Evolutionary conservation across 108 stramenopile species (phyloP).

Genomic region (Schizochytrium sp.): DNA sequence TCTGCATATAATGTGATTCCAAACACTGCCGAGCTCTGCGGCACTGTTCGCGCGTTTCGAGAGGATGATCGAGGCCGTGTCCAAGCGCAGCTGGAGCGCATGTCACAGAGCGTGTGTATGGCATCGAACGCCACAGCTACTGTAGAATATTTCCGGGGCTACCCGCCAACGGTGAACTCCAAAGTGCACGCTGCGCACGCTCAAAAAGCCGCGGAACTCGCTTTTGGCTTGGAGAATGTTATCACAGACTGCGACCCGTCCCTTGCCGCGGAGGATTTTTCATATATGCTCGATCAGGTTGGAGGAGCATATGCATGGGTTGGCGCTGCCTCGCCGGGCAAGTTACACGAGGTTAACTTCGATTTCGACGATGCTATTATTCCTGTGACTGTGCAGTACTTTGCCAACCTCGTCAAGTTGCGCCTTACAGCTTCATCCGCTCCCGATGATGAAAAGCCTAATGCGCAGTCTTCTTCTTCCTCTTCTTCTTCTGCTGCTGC

Average conservation of each 20-base stretch:
- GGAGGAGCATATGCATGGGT: conserved; percentile 84
- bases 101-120: conserved; percentile 76
- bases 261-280: conserved; percentile 93
- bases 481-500: too few relatives aligned
- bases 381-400: conserved; percentile 82
- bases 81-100: conserved; percentile 76
- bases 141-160: conserved; percentile 80
- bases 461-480: too few relatives aligned
- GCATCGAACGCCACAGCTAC: conserved; percentile 83
- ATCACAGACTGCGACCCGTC: conserved; percentile 79
- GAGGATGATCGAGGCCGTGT: conserved; percentile 78
- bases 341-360: conserved; percentile 87
- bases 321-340: conserved; percentile 79
- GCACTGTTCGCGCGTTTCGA: conserved; percentile 87
- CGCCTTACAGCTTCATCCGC: not conserved
- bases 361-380: conserved; percentile 85
- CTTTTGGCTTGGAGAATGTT: conserved; percentile 72
- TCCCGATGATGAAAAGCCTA: too few relatives aligned
- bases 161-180: conserved; percentile 90
- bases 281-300: conserved; percentile 83
- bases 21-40: conserved; percentile 75
- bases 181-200: conserved; percentile 80
- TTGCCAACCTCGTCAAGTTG: conserved; percentile 78
- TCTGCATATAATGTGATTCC: conserved; percentile 87
- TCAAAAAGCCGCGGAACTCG: conserved; percentile 79